Evolutionary conservation across 306 rosid genomes (phyloP).

Genomic region (Arachis stenosperma): DNA sequence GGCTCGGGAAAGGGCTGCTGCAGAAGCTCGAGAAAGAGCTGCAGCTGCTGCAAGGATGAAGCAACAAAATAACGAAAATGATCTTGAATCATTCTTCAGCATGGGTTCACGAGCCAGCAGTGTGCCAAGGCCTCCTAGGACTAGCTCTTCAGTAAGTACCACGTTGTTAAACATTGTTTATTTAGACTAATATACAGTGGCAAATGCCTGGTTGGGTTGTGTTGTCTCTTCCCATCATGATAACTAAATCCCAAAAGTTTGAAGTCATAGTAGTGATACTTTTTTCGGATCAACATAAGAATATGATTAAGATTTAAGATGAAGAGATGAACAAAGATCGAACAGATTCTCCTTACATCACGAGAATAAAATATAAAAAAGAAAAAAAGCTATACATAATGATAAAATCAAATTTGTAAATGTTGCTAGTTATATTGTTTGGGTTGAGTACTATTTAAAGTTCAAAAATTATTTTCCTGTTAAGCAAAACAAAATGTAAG

Average conservation of each 20-base stretch:
- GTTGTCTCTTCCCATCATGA: conserved; percentile 22
- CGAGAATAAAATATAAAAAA: too few relatives aligned
- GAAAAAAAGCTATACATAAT: too few relatives aligned
- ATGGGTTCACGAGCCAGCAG: conserved; percentile 69
- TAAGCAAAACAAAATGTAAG: neutral
- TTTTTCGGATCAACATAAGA: too few relatives aligned
- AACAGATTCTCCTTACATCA: too few relatives aligned
- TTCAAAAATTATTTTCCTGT: conserved; percentile 25
- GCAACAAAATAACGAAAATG: conserved; percentile 78
- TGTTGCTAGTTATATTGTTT: neutral
- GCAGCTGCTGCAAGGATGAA: conserved; percentile 79
- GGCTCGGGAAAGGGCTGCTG: conserved; percentile 86
- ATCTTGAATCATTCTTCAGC: conserved; percentile 84
- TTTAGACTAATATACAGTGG: conserved; percentile 14
- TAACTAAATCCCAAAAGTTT: conserved; percentile 1
- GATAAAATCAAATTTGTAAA: conserved; percentile 15
- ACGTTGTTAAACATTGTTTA: conserved; percentile 38
- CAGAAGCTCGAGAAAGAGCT: conserved; percentile 76
- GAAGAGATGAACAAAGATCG: too few relatives aligned
- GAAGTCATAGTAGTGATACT: neutral
- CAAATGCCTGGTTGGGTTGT: conserved; percentile 9
- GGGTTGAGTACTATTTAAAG: neutral
- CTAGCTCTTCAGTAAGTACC: conserved; percentile 71
- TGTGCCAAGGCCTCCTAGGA: conserved; percentile 92
- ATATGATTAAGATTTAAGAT: too few relatives aligned